phyloP scores from a whole-genome alignment of 768 basidiomycete genomes.

The Lenzites betulinus region DNA sequence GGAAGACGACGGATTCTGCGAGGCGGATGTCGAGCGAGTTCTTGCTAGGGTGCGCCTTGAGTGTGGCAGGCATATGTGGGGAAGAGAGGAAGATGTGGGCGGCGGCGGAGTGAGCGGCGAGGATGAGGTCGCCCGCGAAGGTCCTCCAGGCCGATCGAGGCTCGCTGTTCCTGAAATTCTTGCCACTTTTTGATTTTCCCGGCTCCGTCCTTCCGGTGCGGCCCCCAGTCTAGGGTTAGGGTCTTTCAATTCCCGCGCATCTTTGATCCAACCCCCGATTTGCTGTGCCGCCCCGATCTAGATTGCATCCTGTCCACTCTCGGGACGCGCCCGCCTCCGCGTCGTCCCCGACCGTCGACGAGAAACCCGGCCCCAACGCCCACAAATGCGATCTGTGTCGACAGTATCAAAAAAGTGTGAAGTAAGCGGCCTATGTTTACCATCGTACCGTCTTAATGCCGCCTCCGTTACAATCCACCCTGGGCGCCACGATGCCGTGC shows the following conservation, averaged over 20 bases:
- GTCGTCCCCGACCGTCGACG: too few species aligned
- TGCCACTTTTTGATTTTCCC: conserved; percentile 14
- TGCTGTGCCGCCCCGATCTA: not conserved
- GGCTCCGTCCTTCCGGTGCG: not conserved
- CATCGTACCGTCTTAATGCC: too few species aligned
- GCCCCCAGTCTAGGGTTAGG: not conserved
- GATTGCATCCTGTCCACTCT: not conserved
- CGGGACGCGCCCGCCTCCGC: too few species aligned
- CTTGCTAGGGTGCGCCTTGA: conserved; percentile 34
- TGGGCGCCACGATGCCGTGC: too few species aligned
- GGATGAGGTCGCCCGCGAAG: conserved; percentile 3
- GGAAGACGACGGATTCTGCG: conserved; percentile 58
- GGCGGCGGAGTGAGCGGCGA: not conserved
- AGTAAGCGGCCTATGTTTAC: not conserved
- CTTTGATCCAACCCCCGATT: conserved; percentile 2
- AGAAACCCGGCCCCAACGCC: too few species aligned
- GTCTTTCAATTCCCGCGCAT: not conserved
- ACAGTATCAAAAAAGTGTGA: too few species aligned
- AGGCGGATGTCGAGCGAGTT: conserved; percentile 46
- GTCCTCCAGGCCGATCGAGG: conserved; percentile 19
- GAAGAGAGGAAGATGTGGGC: conserved; percentile 1
- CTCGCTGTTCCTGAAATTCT: conserved; percentile 1
- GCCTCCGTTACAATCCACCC: too few species aligned
- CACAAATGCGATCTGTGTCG: too few species aligned
- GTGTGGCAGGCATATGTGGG: conserved; percentile 13